Evolutionary conservation across 2,329 filamentous ascomycete species (phyloP).

Genomic region (Knoxdaviesia capensis): DNA sequence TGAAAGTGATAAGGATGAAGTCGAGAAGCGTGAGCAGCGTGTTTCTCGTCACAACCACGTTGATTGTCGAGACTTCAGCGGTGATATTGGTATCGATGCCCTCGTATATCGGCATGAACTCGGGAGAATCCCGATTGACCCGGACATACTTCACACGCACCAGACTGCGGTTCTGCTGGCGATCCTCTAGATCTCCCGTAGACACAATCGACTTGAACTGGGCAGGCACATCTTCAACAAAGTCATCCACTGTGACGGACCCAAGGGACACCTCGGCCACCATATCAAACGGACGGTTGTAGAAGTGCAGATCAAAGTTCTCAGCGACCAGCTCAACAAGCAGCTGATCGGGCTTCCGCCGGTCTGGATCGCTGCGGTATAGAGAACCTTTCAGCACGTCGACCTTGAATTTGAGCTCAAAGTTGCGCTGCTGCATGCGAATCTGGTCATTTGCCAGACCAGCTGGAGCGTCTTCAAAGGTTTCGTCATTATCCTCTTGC

Average conservation of each 20-base stretch:
- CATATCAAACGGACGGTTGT: conserved; percentile 80
- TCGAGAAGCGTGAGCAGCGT: conserved; percentile 84
- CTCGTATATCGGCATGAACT: conserved; percentile 82
- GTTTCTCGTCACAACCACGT: conserved; percentile 80
- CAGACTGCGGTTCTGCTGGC: conserved; percentile 57
- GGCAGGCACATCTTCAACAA: conserved; percentile 56
- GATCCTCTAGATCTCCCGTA: conserved; percentile 53
- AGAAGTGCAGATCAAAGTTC: conserved; percentile 71
- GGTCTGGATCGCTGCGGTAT: conserved; percentile 67
- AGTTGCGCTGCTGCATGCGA: conserved; percentile 71
- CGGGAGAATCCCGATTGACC: conserved; percentile 77
- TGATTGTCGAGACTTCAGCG: conserved; percentile 83
- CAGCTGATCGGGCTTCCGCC: conserved; percentile 54
- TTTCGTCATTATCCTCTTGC: conserved; percentile 30
- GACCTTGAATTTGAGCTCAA: conserved; percentile 93
- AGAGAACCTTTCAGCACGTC: conserved; percentile 86
- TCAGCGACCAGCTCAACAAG: conserved; percentile 85
- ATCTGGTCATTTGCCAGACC: conserved; percentile 29
- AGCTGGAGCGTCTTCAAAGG: conserved; percentile 47
- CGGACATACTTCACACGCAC: conserved; percentile 78
- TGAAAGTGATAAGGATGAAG: conserved; percentile 85
- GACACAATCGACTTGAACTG: conserved; percentile 98
- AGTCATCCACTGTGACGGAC: conserved; percentile 78
- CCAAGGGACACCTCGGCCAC: conserved; percentile 76
- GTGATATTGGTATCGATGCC: conserved; percentile 88